Percentiles rank a stretch among this genome's conserved stretches.
phyloP scores from a whole-genome alignment of 768 basidiomycete genomes.

The Amanita exitialis region DNA sequence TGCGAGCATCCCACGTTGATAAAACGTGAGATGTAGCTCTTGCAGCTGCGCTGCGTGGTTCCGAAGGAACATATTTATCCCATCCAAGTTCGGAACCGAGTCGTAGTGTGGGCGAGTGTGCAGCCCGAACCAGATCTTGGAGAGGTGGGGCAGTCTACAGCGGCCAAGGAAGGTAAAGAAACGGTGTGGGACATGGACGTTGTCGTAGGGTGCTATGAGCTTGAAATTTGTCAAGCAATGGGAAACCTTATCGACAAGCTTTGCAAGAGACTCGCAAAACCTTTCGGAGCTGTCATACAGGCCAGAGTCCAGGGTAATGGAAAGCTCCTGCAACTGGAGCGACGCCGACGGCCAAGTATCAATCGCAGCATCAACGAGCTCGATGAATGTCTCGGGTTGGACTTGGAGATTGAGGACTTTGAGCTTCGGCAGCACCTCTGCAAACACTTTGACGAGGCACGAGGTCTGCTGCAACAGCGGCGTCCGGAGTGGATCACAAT shows the following conservation, averaged over 20 bases:
- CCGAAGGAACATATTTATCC: conserved; percentile 1
- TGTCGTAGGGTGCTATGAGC: conserved; percentile 1
- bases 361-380: neutral
- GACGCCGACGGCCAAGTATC: neutral
- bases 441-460: neutral
- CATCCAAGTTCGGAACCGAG: neutral
- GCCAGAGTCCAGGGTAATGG: neutral
- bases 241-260: neutral
- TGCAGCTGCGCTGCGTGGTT: neutral
- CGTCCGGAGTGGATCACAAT: neutral
- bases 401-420: conserved; percentile 1
- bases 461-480: neutral
- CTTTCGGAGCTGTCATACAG: neutral
- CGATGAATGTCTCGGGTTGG: conserved; percentile 4
- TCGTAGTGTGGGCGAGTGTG: neutral
- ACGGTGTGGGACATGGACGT: neutral
- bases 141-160: neutral
- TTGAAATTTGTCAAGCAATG: conserved; percentile 3
- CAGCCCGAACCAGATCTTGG: neutral
- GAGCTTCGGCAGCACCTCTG: neutral
- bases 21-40: conserved; percentile 3
- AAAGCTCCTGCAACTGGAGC: neutral
- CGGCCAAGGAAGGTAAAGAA: neutral
- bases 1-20: conserved; percentile 1
- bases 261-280: neutral